Base-by-base conservation (phyloP, 1,139 yeast species). In the Tardiomyces depauwii region DNA sequence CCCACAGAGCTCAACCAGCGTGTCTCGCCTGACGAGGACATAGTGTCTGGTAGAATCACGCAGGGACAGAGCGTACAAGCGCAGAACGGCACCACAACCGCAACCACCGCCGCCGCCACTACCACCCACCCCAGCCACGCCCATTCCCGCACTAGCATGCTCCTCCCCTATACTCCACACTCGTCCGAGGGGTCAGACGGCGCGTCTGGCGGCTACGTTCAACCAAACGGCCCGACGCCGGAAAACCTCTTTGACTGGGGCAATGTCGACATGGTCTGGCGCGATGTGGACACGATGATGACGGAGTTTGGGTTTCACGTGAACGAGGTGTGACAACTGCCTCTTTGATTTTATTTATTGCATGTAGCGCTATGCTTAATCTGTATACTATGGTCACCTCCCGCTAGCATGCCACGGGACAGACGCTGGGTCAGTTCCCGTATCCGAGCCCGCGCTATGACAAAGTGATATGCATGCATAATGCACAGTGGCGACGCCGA, bases 271-370 rank as follows among this genome's bases (percentile, higher is more conserved):
- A 65, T 81, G 56, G 74, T 87, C 13, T 87, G 95, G 89, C 83
- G 82, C 59, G 95, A 89, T 59, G 94, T 89, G 23, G 95, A 87
- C 53, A 73, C 85, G 45, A 85, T 89, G 49, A 87, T 89, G 96
- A 85, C 85, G 56, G 96, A 88, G 59, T 88, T 88, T 66, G 97
- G 96, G 11, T 88, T 89, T 68, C 86, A 83, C 46, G 71, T 77
- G 3, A 71, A 67, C 44, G 70, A 71, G 45, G 55, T 55, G 23
- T 47, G 10, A 14, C 36, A 10, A 14, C 36, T 5, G 36, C 16
- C 10, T 30, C 5, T 12, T 5, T 10, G n/a, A 11, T 30, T 30
- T 30, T 30, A 30, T 30, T 30, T 30, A 30, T 30, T 21, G 25
- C 25, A 21, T 21, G 25, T 21, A 21, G 25, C 25, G 25, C 25